phyloP scores from a whole-genome alignment of 1,284 basidiomycete genomes.

The Apiotrichum akiyoshidainum region DNA sequence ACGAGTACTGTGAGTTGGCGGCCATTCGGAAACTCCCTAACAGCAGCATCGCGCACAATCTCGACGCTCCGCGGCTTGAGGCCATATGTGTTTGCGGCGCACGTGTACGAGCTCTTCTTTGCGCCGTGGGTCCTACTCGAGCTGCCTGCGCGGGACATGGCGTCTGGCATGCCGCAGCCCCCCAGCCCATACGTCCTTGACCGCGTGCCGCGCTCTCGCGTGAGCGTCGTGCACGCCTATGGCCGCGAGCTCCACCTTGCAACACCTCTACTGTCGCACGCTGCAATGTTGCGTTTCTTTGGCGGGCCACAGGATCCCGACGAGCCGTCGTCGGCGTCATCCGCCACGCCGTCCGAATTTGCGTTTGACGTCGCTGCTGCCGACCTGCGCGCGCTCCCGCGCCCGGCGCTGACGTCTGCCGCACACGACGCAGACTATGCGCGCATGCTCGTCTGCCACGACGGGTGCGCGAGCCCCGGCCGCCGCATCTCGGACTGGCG shows the following conservation, averaged over 20 bases:
- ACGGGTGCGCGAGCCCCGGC: constrained; percentile 48
- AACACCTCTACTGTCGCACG: constrained; percentile 48
- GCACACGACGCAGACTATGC: constrained; percentile 31
- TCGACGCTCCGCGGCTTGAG: constrained; percentile 21
- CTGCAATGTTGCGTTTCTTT: constrained; percentile 51
- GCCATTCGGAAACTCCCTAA: neutral
- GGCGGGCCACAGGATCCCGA: constrained; percentile 3
- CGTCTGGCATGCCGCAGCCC: constrained; percentile 30
- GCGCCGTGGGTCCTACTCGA: constrained; percentile 55
- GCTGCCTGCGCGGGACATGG: constrained; percentile 32
- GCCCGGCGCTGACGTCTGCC: constrained; percentile 26
- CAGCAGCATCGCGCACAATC: constrained; percentile 2
- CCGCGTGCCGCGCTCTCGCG: constrained; percentile 24
- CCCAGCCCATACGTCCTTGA: constrained; percentile 21
- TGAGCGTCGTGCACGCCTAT: constrained; percentile 46
- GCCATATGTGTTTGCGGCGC: constrained; percentile 54
- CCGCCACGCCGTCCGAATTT: neutral
- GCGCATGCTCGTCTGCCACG: constrained; percentile 47
- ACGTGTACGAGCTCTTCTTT: constrained; percentile 54
- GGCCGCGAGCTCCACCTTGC: constrained; percentile 35
- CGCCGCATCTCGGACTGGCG: constrained; percentile 49
- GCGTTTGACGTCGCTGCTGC: constrained; percentile 1
- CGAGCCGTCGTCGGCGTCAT: constrained; percentile 7
- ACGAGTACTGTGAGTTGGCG: constrained; percentile 39
- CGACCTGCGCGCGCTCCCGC: constrained; percentile 18